These are phyloP conservation scores for Murraya koenigii DNA, from an alignment of 345 rosid species.

Conservation along the genomic window DNA sequence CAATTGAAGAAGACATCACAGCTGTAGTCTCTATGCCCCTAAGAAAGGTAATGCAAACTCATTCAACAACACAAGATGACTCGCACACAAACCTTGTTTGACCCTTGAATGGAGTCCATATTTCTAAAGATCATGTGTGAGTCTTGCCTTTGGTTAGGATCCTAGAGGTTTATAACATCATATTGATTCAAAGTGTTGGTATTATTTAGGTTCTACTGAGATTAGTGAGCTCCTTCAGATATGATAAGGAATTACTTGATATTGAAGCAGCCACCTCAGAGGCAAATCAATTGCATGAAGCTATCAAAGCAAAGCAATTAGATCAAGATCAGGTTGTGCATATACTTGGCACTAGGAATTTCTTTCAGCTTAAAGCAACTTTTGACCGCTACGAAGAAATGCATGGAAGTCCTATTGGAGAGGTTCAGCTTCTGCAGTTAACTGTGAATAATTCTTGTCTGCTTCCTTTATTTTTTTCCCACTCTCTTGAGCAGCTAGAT, in stretches of 20 bases:
- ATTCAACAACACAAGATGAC: background rate
- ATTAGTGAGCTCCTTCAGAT: constrained; percentile 72
- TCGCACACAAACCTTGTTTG: background rate
- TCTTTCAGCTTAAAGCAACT: constrained; percentile 71
- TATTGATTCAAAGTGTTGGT: constrained; percentile 7
- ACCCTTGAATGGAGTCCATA: background rate
- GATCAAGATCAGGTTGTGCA: constrained; percentile 59
- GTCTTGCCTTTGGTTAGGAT: background rate
- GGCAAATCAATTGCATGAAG: constrained; percentile 58
- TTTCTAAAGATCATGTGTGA: background rate
- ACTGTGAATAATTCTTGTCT: background rate
- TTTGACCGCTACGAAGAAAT: constrained; percentile 54
- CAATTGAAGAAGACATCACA: constrained; percentile 78
- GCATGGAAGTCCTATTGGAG: constrained; percentile 48
- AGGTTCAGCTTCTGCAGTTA: constrained; percentile 46
- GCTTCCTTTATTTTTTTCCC: background rate
- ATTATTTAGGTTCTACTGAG: constrained; percentile 56
- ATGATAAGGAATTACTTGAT: constrained; percentile 59
- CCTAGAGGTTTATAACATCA: background rate
- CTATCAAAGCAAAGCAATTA: constrained; percentile 52
- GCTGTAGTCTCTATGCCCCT: constrained; percentile 43
- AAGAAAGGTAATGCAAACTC: constrained; percentile 50
- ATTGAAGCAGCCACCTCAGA: constrained; percentile 55
- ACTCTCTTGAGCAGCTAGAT: background rate
- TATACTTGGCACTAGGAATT: constrained; percentile 65